Conservation (phyloP, 1,284 basidiomycete genomes). For the Earliella scabrosa region DNA sequence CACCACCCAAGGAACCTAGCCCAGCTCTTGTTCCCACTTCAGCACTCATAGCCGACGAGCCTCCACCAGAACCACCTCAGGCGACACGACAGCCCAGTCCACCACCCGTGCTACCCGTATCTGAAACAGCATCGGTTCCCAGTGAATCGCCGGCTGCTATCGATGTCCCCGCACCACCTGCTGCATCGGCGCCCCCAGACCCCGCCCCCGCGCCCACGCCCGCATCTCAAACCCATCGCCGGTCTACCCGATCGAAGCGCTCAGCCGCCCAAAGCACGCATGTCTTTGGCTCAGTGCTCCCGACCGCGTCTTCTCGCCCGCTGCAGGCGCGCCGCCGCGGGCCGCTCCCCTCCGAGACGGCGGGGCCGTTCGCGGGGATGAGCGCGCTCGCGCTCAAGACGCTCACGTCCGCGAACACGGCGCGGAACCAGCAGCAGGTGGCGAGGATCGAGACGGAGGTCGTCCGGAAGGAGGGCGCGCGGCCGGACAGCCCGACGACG, state of each 20-base stretch:
- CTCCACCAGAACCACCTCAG: not conserved
- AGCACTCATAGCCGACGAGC: not conserved
- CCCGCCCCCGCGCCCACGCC: not conserved
- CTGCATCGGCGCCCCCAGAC: not conserved
- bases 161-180: not conserved
- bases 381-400: slow-evolving; percentile 67
- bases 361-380: slow-evolving; percentile 60
- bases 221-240: slow-evolving; percentile 30
- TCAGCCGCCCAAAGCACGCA: slow-evolving; percentile 42
- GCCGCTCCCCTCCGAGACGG: slow-evolving; percentile 40
- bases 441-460: slow-evolving; percentile 66
- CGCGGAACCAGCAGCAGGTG: slow-evolving; percentile 68
- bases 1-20: not conserved
- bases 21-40: not conserved
- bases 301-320: slow-evolving; percentile 34
- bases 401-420: slow-evolving; percentile 72
- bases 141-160: not conserved
- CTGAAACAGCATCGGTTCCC: not conserved
- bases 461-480: slow-evolving; percentile 66
- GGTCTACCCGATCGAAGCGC: slow-evolving; percentile 59
- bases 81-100: not conserved
- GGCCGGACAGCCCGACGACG: slow-evolving; percentile 80
- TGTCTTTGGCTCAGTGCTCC: slow-evolving; percentile 39
- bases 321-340: slow-evolving; percentile 40
- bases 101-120: not conserved